Base-by-base conservation (phyloP, 2,329 filamentous ascomycete species). In the Sarocladium oryzae region DNA sequence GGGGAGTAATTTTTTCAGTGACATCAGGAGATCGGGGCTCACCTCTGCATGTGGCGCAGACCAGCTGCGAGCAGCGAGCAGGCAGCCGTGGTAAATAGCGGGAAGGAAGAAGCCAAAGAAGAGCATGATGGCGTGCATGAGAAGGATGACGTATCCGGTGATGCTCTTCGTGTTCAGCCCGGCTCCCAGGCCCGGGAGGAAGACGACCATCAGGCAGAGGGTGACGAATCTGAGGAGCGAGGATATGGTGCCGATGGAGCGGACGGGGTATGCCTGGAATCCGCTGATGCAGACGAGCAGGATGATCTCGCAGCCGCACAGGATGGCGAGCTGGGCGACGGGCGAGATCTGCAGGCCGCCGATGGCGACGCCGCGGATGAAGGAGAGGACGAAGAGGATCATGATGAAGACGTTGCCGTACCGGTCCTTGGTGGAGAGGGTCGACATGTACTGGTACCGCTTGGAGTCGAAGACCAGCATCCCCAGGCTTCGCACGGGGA, bases 281-380 rank as follows among this genome's bases (percentile, higher is more conserved):
- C 43, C 41, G 16, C 20, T 28, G 36, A 49, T 50, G 35, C 50
- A 41, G 5, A 35, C 43, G 33, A 87, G 76, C 46, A 83, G 71
- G 36, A 86, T 79, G 53, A 88, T 78, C 66, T 88, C 85, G 65
- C 82, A 85, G 35, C 85, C 82, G 11, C 82, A 82, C 18, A 88
- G 72, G 20, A 87, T 69, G 36, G 85, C 79, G 48, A 88, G 72
- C 62, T 88, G 85, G 4, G 82, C 83, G 50, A 85, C 82, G 2
- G 55, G 56, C 1, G 54, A 46, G 6, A 57, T 11, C 61, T 88
- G 84, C 18, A 88, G 73, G 6, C 83, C 84, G 23, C 85, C 85
- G 56, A 88, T 81, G 16, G 82, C 82, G 51, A 86, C 75, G 40
- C 82, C 83, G 10, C 84, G 77, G 53, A 85, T 71, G 58, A 84